Base-by-base conservation (phyloP, 768 basidiomycete genomes). In the Dacryopinax primogenitus region DNA sequence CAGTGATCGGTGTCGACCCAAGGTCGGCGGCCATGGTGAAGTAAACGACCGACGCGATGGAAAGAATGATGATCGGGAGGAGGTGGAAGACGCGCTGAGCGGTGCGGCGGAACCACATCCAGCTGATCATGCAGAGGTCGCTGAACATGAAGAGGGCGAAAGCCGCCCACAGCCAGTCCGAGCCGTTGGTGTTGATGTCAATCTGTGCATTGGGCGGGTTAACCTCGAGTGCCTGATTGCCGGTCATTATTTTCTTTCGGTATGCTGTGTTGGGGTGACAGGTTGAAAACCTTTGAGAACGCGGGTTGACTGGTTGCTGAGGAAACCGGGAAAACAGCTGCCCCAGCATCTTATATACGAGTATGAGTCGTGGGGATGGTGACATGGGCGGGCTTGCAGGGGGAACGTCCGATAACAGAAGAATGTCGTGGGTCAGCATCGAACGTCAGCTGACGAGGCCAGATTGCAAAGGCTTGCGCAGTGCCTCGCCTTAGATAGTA, bases 11-110 rank as follows among this genome's bases (percentile, higher is more conserved):
- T 0, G 82, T 79, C 47, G 73, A 73, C 15, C 83, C 83, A 44
- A 84, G 75, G 70, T 83, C 77, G 28, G 82, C 82, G 0, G 82
- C 83, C 82, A 83, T 82, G 15, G 77, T 73, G 71, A 82, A 82
- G 74, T 82, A 82, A 1, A 79, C 72, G 45, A 84, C 72, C 12
- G 75, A 69, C 1, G 80, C 74, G 0, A 81, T 82, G n/a, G 77
- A 73, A 23, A 84, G 71, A 41, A 84, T 74, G 66, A 82, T 74
- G 37, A 79, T 70, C 51, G 77, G 77, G 58, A 83, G 72, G 66
- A 80, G 80, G 71, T 84, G 81, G 75, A 83, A 79, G 11, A 80
- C 74, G 32, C 82, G 74, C 30, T 75, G 77, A 45, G 79, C 80
- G 3, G 70, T 72, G 21, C 26, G 51, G 6, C 51, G 51, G 23